Evolutionary conservation across 2,329 filamentous ascomycete genomes (phyloP), one percentile per base, ranked within the genome.

Genomic region (Trichoderma harzianum): DNA sequence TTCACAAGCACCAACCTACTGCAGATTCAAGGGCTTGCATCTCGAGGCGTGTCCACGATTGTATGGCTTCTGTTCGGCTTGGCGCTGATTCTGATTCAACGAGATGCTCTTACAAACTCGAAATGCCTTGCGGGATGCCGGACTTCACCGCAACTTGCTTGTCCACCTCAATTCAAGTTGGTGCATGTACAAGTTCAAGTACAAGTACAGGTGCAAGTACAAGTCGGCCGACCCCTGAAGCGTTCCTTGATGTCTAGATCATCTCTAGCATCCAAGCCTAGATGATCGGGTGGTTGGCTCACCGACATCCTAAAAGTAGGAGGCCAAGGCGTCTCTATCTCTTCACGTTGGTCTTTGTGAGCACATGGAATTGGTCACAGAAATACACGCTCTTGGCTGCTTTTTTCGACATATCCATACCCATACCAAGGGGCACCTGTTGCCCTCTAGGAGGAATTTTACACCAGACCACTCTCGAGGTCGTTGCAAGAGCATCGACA

Each of bases 131-230:
- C 11, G 5, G 26, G 11, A 43, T 12, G 26, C 26, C 21, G 7
- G 47, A 51, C 47, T 69, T 60, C 65, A 69, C 66, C 66, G 66
- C 66, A 69, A 69, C 36, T 68, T 68, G 6, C 53, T 69, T 69
- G 6, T 36, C 43, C 36, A 32, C 28, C 55, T 32, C 28, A 60
- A 51, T 51, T 16, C 39, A 47, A 47, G 39, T 18, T 60, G 55
- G 28, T 60, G 55, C 18, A 21, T n/a, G 28, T 32, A 12, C 28
- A 5, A 8, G 43, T 51, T 0, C 21, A 16, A 43, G n/a, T 51
- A 21, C 64, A 58, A 51, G n/a, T n/a, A n/a, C n/a, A n/a, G n/a
- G n/a, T n/a, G n/a, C n/a, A n/a, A n/a, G n/a, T n/a, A 39, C 16
- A 66, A 47, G 64, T 58, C 39, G 28, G 7, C 28, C 21, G 30